Base-by-base conservation (phyloP, 306 rosid genomes). In the Aeschynomene evenia region DNA sequence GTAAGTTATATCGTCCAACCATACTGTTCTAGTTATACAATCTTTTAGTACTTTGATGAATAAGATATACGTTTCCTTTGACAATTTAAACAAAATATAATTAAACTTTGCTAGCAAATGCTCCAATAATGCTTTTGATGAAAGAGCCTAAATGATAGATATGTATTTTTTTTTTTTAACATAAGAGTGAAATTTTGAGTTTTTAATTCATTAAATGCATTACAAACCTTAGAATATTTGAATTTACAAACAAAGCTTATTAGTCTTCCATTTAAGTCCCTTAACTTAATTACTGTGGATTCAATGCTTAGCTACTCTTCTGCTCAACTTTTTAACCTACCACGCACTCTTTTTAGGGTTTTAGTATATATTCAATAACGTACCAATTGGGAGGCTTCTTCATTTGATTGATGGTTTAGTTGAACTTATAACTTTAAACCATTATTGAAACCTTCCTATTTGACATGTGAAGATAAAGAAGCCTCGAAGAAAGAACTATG, bases 301-400 rank as follows among this genome's bases (percentile, higher is more conserved):
- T 75, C 26, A 75, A 43, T 31, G 69, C 51, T n/a, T 22, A 12
- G 45, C 14, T 56, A 39, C 45, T 39, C 15, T 39, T 39, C 45
- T 12, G 4, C 45, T 22, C 48, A 26, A 9, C 45, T 12, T 23
- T 0, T 31, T 29, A 22, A 56, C 65, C 53, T n/a, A 73, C 46
- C 14, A 28, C 26, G 40, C 33, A n/a, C n/a, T n/a, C n/a, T n/a
- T 14, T 54, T 48, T 40, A 76, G 21, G 23, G 26, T 22, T 59
- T 57, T 18, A 57, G 54, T 68, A 72, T 64, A 71, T 67, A 39
- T 74, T 69, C 63, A 37, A 77, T 52, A 80, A 72, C n/a, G n/a
- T n/a, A 57, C 76, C 5, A 81, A 70, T 62, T 21, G 13, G 12
- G 54, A 51, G 71, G 21, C 13, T 63, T 58, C 62, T 70, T 70